Base-by-base conservation (phyloP, 805 yeast species). In the Saccharomycodes ludwigii region DNA sequence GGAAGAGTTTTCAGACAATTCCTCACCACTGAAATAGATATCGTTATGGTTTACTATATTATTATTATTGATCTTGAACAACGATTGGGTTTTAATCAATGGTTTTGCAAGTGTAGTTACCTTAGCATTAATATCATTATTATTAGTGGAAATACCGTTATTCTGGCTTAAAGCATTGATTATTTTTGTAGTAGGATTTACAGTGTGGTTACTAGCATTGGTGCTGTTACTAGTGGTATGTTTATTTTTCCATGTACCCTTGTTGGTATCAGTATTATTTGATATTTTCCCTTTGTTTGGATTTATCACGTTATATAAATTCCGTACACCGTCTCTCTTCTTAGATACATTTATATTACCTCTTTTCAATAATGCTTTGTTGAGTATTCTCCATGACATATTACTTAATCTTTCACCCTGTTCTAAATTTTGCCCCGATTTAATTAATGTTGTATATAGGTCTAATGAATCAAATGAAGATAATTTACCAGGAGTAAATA, bases 241-340 rank as follows among this genome's bases (percentile, higher is more conserved):
- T 8, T 8, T 14, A 23, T 4, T n/a, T 9, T 12, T 12, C 27
- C 15, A 12, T n/a, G 13, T 12, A 24, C 13, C 8, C 13, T 24
- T 24, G 10, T 12, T 12, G 8, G 27, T 12, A 12, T n/a, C 13
- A 12, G 15, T 18, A 6, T 14, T 21, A 27, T 14, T 13, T 3
- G 23, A 24, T 9, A 9, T 24, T 12, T 24, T 9, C 13, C 27
- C 9, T n/a, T 10, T 27, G 24, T 18, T 32, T 5, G 54, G 48
- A 23, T 44, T 45, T 21, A 50, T 29, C 13, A 55, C 50, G 15
- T 46, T 37, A 32, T 52, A 55, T 26, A 52, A 33, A 33, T 44
- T 53, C 33, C 42, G 50, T n/a, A 54, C 54, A 12, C 59, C 60
- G 21, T 55, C 60, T 29, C 48, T 41, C 27, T 48, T 55, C 40